A percentile compares a stretch with the other conserved stretches of the same genome.
phyloP scores from a whole-genome alignment of 148 eudicot species.

The Rhododendron mucronatum region DNA sequence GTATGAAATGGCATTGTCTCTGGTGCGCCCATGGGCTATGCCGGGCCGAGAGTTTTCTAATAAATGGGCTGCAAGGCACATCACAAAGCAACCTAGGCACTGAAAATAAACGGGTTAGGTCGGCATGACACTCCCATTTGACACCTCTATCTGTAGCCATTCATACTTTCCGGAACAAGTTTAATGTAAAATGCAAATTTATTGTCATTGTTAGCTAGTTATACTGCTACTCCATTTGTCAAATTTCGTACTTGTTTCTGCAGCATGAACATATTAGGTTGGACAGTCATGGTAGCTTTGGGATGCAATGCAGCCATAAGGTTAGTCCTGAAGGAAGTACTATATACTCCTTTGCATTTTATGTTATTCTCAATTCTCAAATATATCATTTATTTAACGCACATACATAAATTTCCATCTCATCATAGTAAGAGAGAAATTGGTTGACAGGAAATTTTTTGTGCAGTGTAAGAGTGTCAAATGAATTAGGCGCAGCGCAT shows the following conservation, averaged over 20 bases:
- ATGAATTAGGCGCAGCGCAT: slow-evolving; percentile 49
- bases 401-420: neutral
- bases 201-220: neutral
- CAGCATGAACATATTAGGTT: slow-evolving; percentile 35
- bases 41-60: too few relatives aligned
- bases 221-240: neutral
- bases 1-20: too few relatives aligned
- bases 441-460: neutral
- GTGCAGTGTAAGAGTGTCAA: slow-evolving; percentile 51
- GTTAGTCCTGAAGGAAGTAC: neutral
- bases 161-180: neutral
- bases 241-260: neutral
- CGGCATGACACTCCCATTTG: neutral
- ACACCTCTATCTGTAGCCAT: neutral
- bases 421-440: neutral
- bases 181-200: neutral
- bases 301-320: slow-evolving; percentile 9
- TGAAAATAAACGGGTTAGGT: neutral
- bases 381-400: neutral
- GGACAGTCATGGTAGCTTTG: slow-evolving; percentile 15
- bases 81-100: neutral
- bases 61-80: neutral
- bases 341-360: neutral
- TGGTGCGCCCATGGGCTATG: too few relatives aligned
- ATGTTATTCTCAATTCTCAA: neutral